Conservation (phyloP, 192 early-diverging fungal species). For the Coemansia sp. region DNA sequence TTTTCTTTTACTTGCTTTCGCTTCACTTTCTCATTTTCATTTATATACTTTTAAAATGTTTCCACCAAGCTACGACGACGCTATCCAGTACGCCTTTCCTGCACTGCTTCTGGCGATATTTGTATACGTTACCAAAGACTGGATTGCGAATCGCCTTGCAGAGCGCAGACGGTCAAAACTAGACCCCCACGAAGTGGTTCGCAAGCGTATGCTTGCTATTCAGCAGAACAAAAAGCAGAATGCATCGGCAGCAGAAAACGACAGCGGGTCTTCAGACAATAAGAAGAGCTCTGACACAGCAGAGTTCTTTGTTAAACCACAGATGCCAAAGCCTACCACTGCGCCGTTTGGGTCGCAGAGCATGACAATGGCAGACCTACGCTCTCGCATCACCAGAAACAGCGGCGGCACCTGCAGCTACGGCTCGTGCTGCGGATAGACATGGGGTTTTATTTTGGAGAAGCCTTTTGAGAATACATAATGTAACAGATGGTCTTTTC, state of each 20-base stretch:
- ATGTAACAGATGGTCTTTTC: constrained; percentile 32
- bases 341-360: constrained; percentile 26
- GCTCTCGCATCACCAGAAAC: constrained; percentile 22
- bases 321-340: constrained; percentile 13
- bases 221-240: background rate
- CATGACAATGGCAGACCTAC: constrained; percentile 29
- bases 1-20: too few species aligned
- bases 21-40: background rate
- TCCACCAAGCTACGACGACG: constrained; percentile 1
- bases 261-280: too few species aligned
- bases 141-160: constrained; percentile 3
- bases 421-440: constrained; percentile 41
- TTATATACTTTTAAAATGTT: constrained; percentile 1
- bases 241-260: background rate
- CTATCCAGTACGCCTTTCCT: constrained; percentile 25
- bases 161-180: background rate
- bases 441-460: background rate
- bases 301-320: background rate
- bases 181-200: background rate
- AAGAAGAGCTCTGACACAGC: background rate
- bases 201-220: background rate
- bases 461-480: constrained; percentile 5
- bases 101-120: constrained; percentile 14
- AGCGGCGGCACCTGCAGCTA: constrained; percentile 5
- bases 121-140: constrained; percentile 13